Evolutionary conservation across 176 grass and related monocot species (phyloP).

Genomic region (Melocanna baccifera): DNA sequence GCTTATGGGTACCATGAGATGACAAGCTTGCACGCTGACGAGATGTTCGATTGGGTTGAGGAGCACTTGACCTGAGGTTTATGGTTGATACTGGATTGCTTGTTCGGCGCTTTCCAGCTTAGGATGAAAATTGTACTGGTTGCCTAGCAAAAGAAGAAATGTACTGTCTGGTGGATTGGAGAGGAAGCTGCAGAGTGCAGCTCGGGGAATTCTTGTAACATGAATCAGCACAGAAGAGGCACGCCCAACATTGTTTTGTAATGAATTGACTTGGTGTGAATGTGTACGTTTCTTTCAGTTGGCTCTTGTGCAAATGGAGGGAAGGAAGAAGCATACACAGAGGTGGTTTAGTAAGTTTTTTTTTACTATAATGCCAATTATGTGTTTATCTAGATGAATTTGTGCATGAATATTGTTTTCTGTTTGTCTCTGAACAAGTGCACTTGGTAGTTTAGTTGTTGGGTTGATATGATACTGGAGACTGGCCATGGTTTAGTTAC

Average conservation of each 20-base stretch:
- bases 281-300: background rate
- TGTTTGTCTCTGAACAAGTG: background rate
- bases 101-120: background rate
- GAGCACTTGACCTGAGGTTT: constrained; percentile 9
- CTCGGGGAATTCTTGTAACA: background rate
- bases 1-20: constrained; percentile 74
- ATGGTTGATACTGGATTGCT: background rate
- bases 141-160: background rate
- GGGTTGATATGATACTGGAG: background rate
- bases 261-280: background rate
- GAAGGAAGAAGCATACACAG: background rate
- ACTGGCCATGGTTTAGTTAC: background rate
- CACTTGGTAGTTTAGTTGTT: background rate
- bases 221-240: background rate
- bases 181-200: background rate
- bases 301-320: background rate
- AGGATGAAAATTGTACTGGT: background rate
- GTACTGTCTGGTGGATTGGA: background rate
- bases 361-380: background rate
- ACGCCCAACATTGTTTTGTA: background rate
- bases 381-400: background rate
- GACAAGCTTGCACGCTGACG: constrained; percentile 52
- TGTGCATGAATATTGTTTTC: background rate
- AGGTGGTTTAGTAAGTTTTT: background rate
- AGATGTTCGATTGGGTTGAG: constrained; percentile 79